Base-by-base conservation (phyloP, 2,329 filamentous ascomycete species). In the Arthrobotrys sinensis region DNA sequence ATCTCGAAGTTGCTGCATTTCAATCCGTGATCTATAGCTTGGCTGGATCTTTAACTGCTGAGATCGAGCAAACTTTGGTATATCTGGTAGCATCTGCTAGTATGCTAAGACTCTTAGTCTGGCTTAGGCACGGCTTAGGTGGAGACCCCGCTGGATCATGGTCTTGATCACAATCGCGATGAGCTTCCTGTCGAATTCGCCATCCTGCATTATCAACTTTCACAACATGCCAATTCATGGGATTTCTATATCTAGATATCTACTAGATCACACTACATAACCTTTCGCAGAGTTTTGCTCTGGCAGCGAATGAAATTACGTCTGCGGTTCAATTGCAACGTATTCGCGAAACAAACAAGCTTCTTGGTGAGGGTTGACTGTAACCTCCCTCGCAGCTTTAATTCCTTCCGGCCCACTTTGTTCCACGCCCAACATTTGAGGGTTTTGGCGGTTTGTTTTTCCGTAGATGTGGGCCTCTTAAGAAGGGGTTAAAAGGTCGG, bases 51-150 rank as follows among this genome's bases (percentile, higher is more conserved):
- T 32, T 24, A 2, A 40, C 24, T 28, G 19, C 55, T 60, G 19
- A 8, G 43, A 7, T 14, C 52, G 63, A 16, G 16, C 16, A 16
- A 40, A n/a, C 19, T 53, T 65, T 14, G 28, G 14, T 6, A 19
- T n/a, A 32, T 28, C 38, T 12, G 63, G 32, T 66, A 50, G 63
- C 46, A 43, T 24, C 36, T 60, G 55, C 55, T 60, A 60, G 34
- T 43, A 60, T 66, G 28, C 46, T 50, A 28, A 66, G 63, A 11
- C n/a, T 66, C 63, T 66, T 40, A 28, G 63, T 14, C 43, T n/a
- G 45, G 24, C 34, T 40, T 53, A 52, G 63, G 45, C 46, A 43
- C 55, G 34, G 36, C 36, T 43, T 60, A 16, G 19, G 10, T 32
- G 14, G 10, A n/a, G 6, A 24, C n/a, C 5, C 55, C 55, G 55